These are phyloP conservation scores for Cordyceps cateniannulata DNA, from an alignment of 2,329 filamentous ascomycete genomes.

Conservation along the genomic window DNA sequence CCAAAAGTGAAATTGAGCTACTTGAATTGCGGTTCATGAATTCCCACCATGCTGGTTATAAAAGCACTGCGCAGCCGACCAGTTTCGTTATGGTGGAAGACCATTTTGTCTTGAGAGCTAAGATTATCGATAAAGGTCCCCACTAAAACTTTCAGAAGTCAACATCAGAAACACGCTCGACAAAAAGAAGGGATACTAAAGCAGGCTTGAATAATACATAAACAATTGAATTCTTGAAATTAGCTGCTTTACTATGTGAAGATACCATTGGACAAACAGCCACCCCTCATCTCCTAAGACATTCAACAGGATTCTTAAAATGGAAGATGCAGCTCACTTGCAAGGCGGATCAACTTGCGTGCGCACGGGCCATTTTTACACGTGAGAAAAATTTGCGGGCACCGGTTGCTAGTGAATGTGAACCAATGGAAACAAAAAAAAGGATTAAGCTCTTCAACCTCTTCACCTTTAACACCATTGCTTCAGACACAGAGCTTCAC, in stretches of 20 bases:
- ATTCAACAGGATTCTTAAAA: background rate
- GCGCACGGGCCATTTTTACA: constrained; percentile 11
- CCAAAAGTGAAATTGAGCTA: background rate
- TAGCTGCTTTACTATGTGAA: too few relatives aligned
- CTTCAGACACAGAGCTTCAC: background rate
- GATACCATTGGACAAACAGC: too few relatives aligned
- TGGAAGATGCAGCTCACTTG: background rate
- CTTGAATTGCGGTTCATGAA: background rate
- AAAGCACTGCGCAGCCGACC: too few relatives aligned
- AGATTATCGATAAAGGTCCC: constrained; percentile 7
- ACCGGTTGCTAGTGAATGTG: background rate
- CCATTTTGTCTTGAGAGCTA: background rate
- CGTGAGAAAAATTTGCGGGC: constrained; percentile 8
- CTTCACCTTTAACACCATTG: background rate
- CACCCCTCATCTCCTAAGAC: too few relatives aligned
- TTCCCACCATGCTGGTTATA: background rate
- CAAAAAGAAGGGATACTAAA: too few relatives aligned
- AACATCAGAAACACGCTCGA: background rate
- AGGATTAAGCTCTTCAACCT: background rate
- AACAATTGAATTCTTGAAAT: background rate
- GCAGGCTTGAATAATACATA: too few relatives aligned
- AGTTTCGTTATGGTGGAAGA: background rate
- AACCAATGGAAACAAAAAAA: background rate
- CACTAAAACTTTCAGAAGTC: background rate
- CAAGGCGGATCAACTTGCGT: background rate